A percentile compares a stretch with the other conserved stretches of the same genome.
Evolutionary conservation across 805 yeast species (phyloP).

Genomic region (Yamadazyma phyllophila): DNA sequence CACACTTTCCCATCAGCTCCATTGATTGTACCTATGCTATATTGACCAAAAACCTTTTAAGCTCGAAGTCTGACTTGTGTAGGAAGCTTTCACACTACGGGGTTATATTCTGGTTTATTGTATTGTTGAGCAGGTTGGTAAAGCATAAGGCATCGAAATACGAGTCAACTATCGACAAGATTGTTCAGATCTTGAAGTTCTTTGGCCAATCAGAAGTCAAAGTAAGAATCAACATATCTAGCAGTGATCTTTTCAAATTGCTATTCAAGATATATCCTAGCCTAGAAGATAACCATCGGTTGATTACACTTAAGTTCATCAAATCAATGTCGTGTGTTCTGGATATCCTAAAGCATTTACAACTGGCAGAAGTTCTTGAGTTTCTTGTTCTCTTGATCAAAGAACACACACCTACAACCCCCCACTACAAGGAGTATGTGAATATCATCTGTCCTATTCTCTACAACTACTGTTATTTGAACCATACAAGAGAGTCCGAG

Average conservation of each 20-base stretch:
- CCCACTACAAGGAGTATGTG: conserved; percentile 37
- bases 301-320: conserved; percentile 43
- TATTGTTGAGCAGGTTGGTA: conserved; percentile 31
- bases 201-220: conserved; percentile 48
- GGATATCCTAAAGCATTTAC: conserved; percentile 29
- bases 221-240: conserved; percentile 39
- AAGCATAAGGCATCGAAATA: conserved; percentile 7
- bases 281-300: conserved; percentile 30
- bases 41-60: conserved; percentile 32
- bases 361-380: conserved; percentile 43
- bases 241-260: conserved; percentile 38
- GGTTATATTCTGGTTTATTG: conserved; percentile 42
- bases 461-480: conserved; percentile 52
- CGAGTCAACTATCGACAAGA: conserved; percentile 22
- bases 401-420: conserved; percentile 24
- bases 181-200: conserved; percentile 36
- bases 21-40: conserved; percentile 36
- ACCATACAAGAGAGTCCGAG: conserved; percentile 43
- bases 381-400: conserved; percentile 36
- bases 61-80: conserved; percentile 43
- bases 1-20: conserved; percentile 36
- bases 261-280: conserved; percentile 39
- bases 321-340: conserved; percentile 40
- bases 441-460: conserved; percentile 48
- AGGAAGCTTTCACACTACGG: conserved; percentile 43